Evolutionary conservation across 345 rosid genomes (phyloP).

Genomic region (Eucalyptus tenuipes): DNA sequence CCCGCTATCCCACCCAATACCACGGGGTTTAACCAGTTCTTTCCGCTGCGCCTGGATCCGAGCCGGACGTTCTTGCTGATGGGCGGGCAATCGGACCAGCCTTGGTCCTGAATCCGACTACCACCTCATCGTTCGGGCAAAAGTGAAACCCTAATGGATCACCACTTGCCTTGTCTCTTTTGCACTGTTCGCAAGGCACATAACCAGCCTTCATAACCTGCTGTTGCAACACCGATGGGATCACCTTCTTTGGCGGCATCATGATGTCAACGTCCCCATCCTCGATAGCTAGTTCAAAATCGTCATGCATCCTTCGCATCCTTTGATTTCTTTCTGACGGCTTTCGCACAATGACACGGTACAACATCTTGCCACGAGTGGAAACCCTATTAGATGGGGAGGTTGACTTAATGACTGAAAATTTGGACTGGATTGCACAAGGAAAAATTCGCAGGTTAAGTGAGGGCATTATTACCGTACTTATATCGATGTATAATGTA

Average conservation of each 20-base stretch:
- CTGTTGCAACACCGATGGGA: not conserved
- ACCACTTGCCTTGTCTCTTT: too few species aligned
- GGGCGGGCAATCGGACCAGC: not conserved
- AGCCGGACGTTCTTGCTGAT: not conserved
- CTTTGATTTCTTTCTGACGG: too few species aligned
- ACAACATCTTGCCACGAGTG: not conserved
- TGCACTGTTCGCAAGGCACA: too few species aligned
- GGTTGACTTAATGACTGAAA: not conserved
- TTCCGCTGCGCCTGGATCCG: not conserved
- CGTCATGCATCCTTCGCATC: too few species aligned
- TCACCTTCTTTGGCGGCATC: not conserved
- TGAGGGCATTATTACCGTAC: not conserved
- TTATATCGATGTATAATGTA: not conserved
- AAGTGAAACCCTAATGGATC: too few species aligned
- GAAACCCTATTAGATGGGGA: not conserved
- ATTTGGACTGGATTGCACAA: not conserved
- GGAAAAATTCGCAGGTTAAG: not conserved
- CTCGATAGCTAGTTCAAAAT: not conserved
- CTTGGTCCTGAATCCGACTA: not conserved
- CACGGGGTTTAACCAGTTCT: not conserved
- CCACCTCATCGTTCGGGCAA: too few species aligned
- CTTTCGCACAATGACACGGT: not conserved
- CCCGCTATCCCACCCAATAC: not conserved
- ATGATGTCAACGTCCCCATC: not conserved
- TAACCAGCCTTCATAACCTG: too few species aligned